Conservation (phyloP, 257 asterid genomes). For the Nicotiana noctiflora region DNA sequence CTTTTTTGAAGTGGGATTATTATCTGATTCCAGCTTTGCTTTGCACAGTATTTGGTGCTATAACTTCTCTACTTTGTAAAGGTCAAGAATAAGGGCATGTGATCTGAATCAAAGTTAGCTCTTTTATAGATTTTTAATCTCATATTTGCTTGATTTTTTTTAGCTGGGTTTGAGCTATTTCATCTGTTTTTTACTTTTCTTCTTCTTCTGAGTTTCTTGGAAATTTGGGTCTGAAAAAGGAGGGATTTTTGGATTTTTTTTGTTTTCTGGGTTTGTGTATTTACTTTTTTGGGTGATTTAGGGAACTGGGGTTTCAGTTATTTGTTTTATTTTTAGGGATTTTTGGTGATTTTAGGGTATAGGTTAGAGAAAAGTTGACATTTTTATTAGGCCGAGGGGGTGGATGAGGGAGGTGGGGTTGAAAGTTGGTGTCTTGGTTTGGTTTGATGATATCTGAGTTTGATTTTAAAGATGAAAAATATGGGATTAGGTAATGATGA, state of each 20-base stretch:
- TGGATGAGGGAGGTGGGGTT: constrained; percentile 7
- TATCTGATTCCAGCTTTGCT: constrained; percentile 12
- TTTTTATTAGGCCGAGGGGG: neutral
- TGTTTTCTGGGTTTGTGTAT: neutral
- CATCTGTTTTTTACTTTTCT: constrained; percentile 1
- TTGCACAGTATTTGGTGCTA: constrained; percentile 4
- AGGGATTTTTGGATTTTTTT: neutral
- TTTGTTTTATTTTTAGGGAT: neutral
- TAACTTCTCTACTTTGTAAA: neutral
- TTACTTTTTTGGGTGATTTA: neutral
- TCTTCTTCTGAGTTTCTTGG: constrained; percentile 15
- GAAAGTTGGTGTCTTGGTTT: constrained; percentile 8
- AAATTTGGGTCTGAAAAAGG: constrained; percentile 14
- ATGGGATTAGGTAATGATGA: constrained; percentile 52
- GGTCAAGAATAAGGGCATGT: constrained; percentile 18
- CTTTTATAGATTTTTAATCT: constrained; percentile 14
- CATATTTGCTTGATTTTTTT: constrained; percentile 13
- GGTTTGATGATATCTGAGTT: constrained; percentile 24
- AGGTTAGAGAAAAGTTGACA: constrained; percentile 9
- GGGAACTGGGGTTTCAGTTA: neutral
- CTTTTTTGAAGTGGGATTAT: constrained; percentile 35
- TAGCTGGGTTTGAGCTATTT: constrained; percentile 23
- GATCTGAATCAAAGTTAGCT: constrained; percentile 12
- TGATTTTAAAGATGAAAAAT: constrained; percentile 30
- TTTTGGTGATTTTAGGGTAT: constrained; percentile 2